Evolutionary conservation across 139 green algal species (phyloP).

Genomic region (Chlorella sp.): DNA sequence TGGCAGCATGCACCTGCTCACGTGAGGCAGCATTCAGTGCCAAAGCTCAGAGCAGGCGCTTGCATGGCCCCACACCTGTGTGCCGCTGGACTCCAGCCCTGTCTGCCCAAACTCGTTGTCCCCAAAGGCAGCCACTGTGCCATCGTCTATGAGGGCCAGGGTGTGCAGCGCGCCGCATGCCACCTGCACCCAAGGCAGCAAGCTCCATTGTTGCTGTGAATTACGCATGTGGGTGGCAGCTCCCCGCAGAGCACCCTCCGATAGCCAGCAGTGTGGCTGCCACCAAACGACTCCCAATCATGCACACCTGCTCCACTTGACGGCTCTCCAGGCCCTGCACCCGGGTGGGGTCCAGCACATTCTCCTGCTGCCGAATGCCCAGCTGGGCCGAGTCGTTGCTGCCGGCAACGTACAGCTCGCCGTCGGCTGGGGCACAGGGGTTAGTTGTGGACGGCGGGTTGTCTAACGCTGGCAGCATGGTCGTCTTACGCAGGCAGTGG

Average conservation of each 20-base stretch:
- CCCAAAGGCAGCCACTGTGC: constrained; percentile 64
- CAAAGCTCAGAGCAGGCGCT: no score
- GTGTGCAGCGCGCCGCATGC: constrained; percentile 59
- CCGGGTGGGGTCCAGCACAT: constrained; percentile 15
- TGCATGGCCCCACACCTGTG: not conserved
- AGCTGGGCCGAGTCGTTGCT: constrained; percentile 66
- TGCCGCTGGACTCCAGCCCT: constrained; percentile 42
- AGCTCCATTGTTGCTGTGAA: no score
- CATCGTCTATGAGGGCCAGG: constrained; percentile 61
- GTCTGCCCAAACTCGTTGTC: constrained; percentile 73
- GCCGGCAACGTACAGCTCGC: constrained; percentile 65
- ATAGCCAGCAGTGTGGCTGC: no score
- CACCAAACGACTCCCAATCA: no score
- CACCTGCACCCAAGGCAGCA: constrained; percentile 35
- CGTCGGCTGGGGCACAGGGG: constrained; percentile 36
- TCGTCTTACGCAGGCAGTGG: not conserved
- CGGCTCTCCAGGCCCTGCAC: constrained; percentile 57
- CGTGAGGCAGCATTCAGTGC: no score
- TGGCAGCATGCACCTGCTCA: no score
- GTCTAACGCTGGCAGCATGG: no score
- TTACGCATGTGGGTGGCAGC: no score
- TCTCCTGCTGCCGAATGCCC: constrained; percentile 13
- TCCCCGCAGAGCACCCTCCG: no score
- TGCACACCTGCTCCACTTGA: no score
- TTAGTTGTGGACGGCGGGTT: not conserved